A percentile compares a stretch with the other conserved stretches of the same genome.
These are phyloP conservation scores for Penicillium antarcticum DNA, from an alignment of 495 filamentous ascomycete species.

Conservation along the genomic window DNA sequence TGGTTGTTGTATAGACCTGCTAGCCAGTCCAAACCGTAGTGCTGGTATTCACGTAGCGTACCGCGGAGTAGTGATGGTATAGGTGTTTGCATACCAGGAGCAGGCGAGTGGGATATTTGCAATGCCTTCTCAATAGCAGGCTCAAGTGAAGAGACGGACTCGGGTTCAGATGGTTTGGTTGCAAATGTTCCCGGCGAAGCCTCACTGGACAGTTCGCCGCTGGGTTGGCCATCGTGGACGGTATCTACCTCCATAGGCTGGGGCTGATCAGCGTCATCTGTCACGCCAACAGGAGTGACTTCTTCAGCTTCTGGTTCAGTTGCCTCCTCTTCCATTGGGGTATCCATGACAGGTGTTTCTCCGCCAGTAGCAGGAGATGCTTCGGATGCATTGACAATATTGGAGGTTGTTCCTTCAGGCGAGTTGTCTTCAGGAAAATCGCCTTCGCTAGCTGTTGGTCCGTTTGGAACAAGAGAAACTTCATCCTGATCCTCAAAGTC, in stretches of 20 bases:
- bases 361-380: neutral
- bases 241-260: slow-evolving; percentile 12
- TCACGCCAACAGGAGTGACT: neutral
- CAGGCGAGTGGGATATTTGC: slow-evolving; percentile 30
- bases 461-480: slow-evolving; percentile 46
- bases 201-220: slow-evolving; percentile 39
- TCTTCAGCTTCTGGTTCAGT: slow-evolving; percentile 9
- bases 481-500: slow-evolving; percentile 41
- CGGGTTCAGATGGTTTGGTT: slow-evolving; percentile 65
- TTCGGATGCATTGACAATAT: slow-evolving; percentile 16
- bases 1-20: slow-evolving; percentile 86
- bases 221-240: slow-evolving; percentile 20
- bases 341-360: neutral
- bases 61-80: slow-evolving; percentile 88
- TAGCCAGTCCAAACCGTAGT: slow-evolving; percentile 95
- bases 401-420: slow-evolving; percentile 15
- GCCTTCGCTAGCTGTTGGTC: slow-evolving; percentile 8
- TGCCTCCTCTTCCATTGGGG: neutral
- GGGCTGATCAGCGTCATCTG: slow-evolving; percentile 1
- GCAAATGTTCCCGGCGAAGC: slow-evolving; percentile 59
- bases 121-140: slow-evolving; percentile 32
- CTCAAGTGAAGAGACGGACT: slow-evolving; percentile 61
- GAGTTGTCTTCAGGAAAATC: slow-evolving; percentile 1
- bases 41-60: slow-evolving; percentile 92
- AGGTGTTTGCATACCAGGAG: slow-evolving; percentile 59